phyloP scores from a whole-genome alignment of 2,329 filamentous ascomycete genomes.

The Xylariaceae sp. region DNA sequence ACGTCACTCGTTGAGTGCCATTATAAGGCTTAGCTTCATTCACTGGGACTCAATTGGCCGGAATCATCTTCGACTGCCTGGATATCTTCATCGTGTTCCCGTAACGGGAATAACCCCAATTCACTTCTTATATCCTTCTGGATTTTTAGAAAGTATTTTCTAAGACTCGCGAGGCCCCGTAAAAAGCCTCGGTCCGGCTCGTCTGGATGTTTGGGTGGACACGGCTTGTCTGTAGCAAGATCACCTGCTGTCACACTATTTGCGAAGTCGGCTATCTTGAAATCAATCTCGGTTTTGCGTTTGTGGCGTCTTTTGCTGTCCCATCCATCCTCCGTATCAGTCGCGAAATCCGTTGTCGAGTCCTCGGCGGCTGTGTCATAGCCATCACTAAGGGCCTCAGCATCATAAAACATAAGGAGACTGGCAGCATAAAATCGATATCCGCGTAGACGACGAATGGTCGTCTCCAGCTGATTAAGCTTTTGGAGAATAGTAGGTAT shows the following conservation, averaged over 20 bases:
- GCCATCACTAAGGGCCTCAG: conserved; percentile 65
- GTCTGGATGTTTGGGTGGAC: conserved; percentile 80
- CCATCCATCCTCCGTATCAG: conserved; percentile 61
- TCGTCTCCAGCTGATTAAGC: conserved; percentile 79
- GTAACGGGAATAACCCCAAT: conserved; percentile 48
- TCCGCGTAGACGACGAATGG: conserved; percentile 77
- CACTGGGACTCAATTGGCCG: conserved; percentile 35
- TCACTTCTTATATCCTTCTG: conserved; percentile 73
- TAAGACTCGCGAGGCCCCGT: conserved; percentile 78
- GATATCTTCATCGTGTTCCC: conserved; percentile 30
- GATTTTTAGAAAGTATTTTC: conserved; percentile 85
- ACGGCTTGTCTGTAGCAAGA: conserved; percentile 64
- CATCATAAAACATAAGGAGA: conserved; percentile 94
- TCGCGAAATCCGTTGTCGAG: conserved; percentile 63
- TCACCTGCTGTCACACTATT: conserved; percentile 95
- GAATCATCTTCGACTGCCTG: conserved; percentile 35
- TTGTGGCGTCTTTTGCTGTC: conserved; percentile 49
- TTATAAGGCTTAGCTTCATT: conserved; percentile 25
- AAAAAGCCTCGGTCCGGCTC: conserved; percentile 89
- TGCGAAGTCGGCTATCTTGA: conserved; percentile 98
- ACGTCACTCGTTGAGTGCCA: neutral
- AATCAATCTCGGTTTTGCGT: conserved; percentile 72
- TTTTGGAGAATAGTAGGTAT: conserved; percentile 89
- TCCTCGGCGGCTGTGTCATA: conserved; percentile 61
- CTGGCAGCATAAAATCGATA: conserved; percentile 97